phyloP scores from a whole-genome alignment of 139 green algal genomes.

The Coccomyxa sp. region DNA sequence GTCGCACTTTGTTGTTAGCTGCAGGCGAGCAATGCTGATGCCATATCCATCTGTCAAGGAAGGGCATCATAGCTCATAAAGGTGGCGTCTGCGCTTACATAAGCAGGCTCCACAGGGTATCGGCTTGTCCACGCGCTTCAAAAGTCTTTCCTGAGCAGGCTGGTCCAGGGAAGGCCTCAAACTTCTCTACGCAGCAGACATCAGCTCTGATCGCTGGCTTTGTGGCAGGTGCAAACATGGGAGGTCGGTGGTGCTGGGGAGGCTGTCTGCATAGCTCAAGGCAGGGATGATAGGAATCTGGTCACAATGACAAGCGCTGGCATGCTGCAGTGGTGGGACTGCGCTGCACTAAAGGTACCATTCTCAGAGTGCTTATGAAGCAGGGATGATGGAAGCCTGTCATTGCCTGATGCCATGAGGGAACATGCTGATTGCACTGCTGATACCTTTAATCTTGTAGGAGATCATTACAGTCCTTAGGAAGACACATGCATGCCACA shows the following conservation, averaged over 20 bases:
- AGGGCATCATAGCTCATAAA: neutral
- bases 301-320: neutral
- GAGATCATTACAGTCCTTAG: neutral
- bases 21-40: neutral
- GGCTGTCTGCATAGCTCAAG: neutral
- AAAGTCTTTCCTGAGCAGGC: neutral
- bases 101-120: neutral
- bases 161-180: no score
- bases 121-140: neutral
- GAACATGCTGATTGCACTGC: neutral
- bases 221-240: neutral
- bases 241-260: neutral
- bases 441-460: neutral
- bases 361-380: neutral
- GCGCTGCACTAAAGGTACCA: neutral
- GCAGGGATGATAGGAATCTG: neutral
- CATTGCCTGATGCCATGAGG: neutral
- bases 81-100: neutral
- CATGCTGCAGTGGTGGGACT: constrained; percentile 1
- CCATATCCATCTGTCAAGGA: neutral
- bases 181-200: neutral
- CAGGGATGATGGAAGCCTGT: neutral
- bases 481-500: neutral
- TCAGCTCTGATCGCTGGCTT: neutral
- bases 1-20: neutral